These are phyloP conservation scores for Epichloe gansuensis DNA, from an alignment of 2,329 filamentous ascomycete species.

Conservation along the genomic window DNA sequence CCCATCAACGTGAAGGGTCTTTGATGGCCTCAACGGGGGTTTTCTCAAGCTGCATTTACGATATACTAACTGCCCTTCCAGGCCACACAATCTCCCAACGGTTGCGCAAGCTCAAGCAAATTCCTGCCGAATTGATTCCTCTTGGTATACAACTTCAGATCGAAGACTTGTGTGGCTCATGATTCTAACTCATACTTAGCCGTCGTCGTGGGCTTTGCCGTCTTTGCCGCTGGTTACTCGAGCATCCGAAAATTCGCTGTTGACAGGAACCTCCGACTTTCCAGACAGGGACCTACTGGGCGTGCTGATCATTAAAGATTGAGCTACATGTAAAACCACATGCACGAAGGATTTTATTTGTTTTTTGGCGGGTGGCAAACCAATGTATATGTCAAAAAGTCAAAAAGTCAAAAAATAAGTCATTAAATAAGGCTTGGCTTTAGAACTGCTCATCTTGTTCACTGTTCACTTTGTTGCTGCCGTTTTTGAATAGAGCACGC, in stretches of 20 bases:
- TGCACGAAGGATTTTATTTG: slow-evolving; percentile 3
- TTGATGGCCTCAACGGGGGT: neutral
- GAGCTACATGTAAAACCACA: slow-evolving; percentile 2
- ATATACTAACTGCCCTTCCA: slow-evolving; percentile 23
- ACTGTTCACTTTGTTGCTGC: slow-evolving; percentile 12
- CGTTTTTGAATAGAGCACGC: slow-evolving; percentile 4
- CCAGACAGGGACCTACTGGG: slow-evolving; percentile 47
- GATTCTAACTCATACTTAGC: slow-evolving; percentile 33
- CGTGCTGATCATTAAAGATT: slow-evolving; percentile 20
- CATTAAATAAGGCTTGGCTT: slow-evolving; percentile 8
- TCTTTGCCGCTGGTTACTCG: slow-evolving; percentile 73
- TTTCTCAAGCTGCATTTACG: neutral
- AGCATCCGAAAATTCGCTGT: slow-evolving; percentile 66
- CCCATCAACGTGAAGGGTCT: neutral
- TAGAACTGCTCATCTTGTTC: slow-evolving; percentile 3
- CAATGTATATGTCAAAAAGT: slow-evolving; percentile 10
- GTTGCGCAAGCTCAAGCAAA: slow-evolving; percentile 74
- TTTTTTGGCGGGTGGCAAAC: slow-evolving; percentile 2
- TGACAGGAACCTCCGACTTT: slow-evolving; percentile 87
- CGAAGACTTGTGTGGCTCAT: neutral
- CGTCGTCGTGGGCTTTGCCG: slow-evolving; percentile 74
- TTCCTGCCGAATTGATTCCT: slow-evolving; percentile 88
- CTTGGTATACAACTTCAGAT: slow-evolving; percentile 49
- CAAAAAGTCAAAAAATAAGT: neutral
- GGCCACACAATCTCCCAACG: slow-evolving; percentile 96